phyloP scores from a whole-genome alignment of 2,329 filamentous ascomycete genomes.

The Lachnellula subtilissima region DNA sequence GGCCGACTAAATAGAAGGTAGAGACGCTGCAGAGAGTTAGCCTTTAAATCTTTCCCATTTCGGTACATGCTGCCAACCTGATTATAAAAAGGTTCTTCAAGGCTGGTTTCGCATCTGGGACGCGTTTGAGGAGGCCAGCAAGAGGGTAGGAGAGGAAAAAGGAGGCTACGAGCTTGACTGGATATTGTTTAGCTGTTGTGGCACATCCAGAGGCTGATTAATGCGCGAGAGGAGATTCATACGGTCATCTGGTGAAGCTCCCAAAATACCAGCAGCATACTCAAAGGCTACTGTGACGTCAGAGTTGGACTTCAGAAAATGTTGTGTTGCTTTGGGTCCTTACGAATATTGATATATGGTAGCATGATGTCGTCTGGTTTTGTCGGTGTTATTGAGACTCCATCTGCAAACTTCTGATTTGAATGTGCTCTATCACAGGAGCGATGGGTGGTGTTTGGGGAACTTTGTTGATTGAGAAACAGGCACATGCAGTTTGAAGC shows the following conservation, averaged over 20 bases:
- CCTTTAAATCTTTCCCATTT: constrained; percentile 1
- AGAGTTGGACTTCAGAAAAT: constrained; percentile 17
- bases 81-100: constrained; percentile 88
- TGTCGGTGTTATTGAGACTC: constrained; percentile 16
- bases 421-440: not conserved
- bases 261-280: constrained; percentile 51
- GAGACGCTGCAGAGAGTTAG: constrained; percentile 52
- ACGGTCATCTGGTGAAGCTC: constrained; percentile 63
- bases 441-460: not conserved
- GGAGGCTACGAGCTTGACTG: constrained; percentile 89
- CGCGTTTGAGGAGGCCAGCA: constrained; percentile 79
- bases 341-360: constrained; percentile 59
- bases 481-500: not conserved
- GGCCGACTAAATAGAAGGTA: constrained; percentile 85
- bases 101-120: constrained; percentile 78
- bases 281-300: constrained; percentile 50
- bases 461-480: not conserved
- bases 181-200: constrained; percentile 7
- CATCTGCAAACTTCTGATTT: constrained; percentile 14
- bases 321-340: constrained; percentile 19
- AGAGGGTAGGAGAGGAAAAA: constrained; percentile 92
- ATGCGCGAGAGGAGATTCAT: constrained; percentile 26
- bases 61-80: constrained; percentile 43
- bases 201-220: not conserved
- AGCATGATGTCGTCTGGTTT: constrained; percentile 43